A percentile compares a stretch with the other conserved stretches of the same genome.
Conservation (phyloP, 2,329 filamentous ascomycete genomes). For the Aspergillus calidoustus region DNA sequence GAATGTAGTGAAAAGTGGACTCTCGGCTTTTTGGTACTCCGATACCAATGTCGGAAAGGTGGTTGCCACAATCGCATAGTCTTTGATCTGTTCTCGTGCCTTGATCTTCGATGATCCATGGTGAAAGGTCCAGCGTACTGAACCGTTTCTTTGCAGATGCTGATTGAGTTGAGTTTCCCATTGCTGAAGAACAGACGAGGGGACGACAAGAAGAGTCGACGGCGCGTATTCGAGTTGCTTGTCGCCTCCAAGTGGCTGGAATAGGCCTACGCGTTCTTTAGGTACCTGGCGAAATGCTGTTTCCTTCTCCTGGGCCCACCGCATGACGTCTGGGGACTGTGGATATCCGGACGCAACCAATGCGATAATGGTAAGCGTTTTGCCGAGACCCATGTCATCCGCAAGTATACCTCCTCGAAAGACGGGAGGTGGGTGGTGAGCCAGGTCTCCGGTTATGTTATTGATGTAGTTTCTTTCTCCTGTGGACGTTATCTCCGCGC, state of each 20-base stretch:
- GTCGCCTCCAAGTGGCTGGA: too few relatives aligned
- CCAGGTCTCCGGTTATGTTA: not conserved
- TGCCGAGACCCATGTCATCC: constrained; percentile 1
- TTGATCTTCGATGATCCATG: not conserved
- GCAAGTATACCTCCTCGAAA: constrained; percentile 3
- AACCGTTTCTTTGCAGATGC: not conserved
- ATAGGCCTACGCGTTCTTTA: not conserved
- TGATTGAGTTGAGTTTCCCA: not conserved
- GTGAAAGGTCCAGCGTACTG: not conserved
- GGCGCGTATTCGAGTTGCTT: not conserved
- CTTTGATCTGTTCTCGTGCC: not conserved
- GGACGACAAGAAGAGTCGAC: not conserved
- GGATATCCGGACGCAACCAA: not conserved
- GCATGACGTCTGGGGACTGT: too few relatives aligned
- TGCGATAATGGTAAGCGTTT: not conserved
- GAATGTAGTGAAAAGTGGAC: not conserved
- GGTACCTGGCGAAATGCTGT: not conserved
- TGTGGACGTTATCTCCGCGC: not conserved
- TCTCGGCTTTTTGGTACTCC: not conserved
- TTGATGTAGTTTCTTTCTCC: not conserved
- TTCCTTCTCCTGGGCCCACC: too few relatives aligned
- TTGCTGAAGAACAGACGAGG: not conserved
- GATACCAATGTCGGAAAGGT: not conserved
- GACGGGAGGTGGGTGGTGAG: not conserved
- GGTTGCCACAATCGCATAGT: not conserved